Conservation (phyloP, 768 basidiomycete genomes). For the Lactifluus pinguis region DNA sequence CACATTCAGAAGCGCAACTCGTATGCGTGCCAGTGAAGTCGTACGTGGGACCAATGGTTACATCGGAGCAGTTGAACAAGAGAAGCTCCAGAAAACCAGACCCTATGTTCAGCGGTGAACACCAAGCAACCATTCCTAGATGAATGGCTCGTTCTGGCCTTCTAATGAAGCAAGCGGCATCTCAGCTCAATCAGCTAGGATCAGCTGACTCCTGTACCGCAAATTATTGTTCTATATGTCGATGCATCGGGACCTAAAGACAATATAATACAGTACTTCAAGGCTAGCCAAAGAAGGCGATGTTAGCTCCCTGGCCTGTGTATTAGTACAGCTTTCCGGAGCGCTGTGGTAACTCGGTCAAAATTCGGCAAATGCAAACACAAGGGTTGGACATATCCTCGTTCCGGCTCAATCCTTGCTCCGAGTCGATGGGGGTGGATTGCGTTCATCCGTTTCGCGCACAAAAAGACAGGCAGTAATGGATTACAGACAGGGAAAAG, state of each 20-base stretch:
- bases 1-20: conserved; percentile 3
- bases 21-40: not conserved
- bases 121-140: not conserved
- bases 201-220: not conserved
- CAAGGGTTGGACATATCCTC: conserved; percentile 7
- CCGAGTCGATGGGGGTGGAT: conserved; percentile 76
- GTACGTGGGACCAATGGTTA: not conserved
- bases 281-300: not conserved
- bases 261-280: conserved; percentile 9
- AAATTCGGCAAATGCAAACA: not conserved
- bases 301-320: not conserved
- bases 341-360: not conserved
- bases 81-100: not conserved
- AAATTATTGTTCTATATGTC: not conserved
- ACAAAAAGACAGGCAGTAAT: conserved; percentile 53
- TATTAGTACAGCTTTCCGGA: not conserved
- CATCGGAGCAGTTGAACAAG: not conserved
- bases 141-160: too few species aligned
- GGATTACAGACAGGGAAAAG: conserved; percentile 59
- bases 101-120: not conserved
- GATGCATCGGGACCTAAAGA: not conserved
- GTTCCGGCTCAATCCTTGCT: conserved; percentile 69
- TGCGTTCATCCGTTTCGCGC: conserved; percentile 59
- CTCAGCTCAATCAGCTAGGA: not conserved
- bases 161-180: not conserved